phyloP scores from a whole-genome alignment of 2,329 filamentous ascomycete genomes.

The Juglanconis juglandina region DNA sequence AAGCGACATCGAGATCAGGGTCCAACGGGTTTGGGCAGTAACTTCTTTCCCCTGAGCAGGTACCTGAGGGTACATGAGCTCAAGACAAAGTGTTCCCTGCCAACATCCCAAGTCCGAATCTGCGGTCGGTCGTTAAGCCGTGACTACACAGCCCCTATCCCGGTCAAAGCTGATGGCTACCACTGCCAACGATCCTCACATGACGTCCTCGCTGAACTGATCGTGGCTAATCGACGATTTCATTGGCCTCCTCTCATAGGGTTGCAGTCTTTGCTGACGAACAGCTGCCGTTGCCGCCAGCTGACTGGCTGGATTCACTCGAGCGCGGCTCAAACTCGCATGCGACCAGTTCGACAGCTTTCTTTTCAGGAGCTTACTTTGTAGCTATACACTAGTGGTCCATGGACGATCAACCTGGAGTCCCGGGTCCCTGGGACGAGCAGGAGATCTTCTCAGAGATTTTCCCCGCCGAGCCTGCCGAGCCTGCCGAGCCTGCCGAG shows the following conservation, averaged over 20 bases:
- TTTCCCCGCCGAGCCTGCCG: too few species aligned
- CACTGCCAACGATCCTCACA: constrained; percentile 11
- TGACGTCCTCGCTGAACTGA: constrained; percentile 2
- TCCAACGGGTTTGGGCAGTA: not conserved
- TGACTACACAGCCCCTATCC: not conserved
- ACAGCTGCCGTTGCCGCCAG: not conserved
- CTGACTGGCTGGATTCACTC: not conserved
- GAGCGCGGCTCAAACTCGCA: not conserved
- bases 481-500: too few species aligned
- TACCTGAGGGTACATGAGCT: constrained; percentile 4
- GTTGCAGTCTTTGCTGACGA: not conserved
- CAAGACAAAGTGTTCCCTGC: not conserved
- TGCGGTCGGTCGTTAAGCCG: constrained; percentile 5
- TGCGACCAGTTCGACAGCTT: not conserved
- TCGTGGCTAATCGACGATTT: constrained; percentile 12
- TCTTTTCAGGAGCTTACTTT: not conserved
- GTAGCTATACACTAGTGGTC: not conserved
- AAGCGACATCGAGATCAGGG: constrained; percentile 14
- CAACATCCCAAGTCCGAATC: not conserved
- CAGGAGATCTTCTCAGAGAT: too few species aligned
- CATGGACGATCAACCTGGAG: not conserved
- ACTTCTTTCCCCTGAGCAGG: not conserved
- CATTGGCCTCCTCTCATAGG: constrained; percentile 1
- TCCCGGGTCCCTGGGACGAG: too few species aligned
- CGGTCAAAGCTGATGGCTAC: constrained; percentile 8